Conservation (phyloP, 257 asterid species). For the Solanum okadae region DNA sequence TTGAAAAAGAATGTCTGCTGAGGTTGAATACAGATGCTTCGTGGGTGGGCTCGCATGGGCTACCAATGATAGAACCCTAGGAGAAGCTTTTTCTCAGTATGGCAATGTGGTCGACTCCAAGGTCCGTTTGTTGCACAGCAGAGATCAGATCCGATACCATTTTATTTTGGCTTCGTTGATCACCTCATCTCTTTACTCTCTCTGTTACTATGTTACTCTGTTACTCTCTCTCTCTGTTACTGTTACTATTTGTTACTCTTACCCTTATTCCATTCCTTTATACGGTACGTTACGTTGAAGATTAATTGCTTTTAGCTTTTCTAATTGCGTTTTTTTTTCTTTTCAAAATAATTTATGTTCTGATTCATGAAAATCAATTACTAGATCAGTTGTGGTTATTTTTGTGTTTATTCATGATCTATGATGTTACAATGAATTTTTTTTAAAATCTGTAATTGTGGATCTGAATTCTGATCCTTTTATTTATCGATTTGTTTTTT, state of each 20-base stretch:
- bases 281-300: slow-evolving; percentile 32
- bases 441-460: not conserved
- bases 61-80: slow-evolving; percentile 44
- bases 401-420: not conserved
- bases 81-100: slow-evolving; percentile 38
- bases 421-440: not conserved
- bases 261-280: slow-evolving; percentile 1
- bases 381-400: not conserved
- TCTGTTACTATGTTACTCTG: slow-evolving; percentile 7
- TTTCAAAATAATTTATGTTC: not conserved
- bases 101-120: slow-evolving; percentile 65
- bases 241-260: slow-evolving; percentile 7
- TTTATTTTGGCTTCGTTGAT: slow-evolving; percentile 18
- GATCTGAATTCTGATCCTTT: slow-evolving; percentile 15
- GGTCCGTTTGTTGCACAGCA: slow-evolving; percentile 34
- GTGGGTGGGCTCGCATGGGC: slow-evolving; percentile 53
- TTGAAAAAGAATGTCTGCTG: not conserved
- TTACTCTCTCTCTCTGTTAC: not conserved
- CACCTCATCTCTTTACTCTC: slow-evolving; percentile 8
- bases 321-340: not conserved
- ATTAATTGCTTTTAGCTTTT: slow-evolving; percentile 5
- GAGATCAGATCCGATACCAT: slow-evolving; percentile 8
- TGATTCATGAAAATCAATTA: not conserved
- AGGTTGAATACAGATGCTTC: slow-evolving; percentile 16
- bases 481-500: not conserved